A percentile compares a stretch with the other conserved stretches of the same genome.
Conservation (phyloP, 495 filamentous ascomycete genomes). For the Neurospora sp. region DNA sequence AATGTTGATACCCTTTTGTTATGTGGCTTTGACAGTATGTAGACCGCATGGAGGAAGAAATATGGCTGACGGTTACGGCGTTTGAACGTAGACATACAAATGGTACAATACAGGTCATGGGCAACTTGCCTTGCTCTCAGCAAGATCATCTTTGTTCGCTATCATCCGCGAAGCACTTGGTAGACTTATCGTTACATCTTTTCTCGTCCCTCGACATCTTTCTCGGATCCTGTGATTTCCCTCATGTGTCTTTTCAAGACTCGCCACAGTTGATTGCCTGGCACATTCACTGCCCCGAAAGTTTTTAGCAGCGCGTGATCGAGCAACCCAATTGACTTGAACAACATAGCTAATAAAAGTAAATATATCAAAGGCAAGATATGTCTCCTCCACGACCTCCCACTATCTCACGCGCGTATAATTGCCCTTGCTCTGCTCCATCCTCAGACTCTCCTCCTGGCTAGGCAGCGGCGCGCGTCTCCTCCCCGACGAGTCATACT, state of each 20-base stretch:
- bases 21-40: not conserved
- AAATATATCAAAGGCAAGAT: not conserved
- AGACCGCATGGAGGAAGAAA: not conserved
- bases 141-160: not conserved
- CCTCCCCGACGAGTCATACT: constrained; percentile 17
- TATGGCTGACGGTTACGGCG: not conserved
- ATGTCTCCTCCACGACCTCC: not conserved
- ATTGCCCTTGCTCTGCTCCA: constrained; percentile 60
- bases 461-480: constrained; percentile 63
- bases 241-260: not conserved
- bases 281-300: not conserved
- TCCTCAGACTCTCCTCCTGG: constrained; percentile 69
- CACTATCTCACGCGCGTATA: constrained; percentile 44
- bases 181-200: not conserved
- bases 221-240: not conserved
- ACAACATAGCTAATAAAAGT: not conserved
- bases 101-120: too few species aligned
- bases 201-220: not conserved
- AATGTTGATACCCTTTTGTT: not conserved
- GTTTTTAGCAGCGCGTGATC: not conserved
- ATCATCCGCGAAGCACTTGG: not conserved
- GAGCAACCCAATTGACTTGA: not conserved
- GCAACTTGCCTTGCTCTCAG: not conserved
- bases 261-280: not conserved
- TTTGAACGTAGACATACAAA: not conserved